phyloP scores from a whole-genome alignment of 2,329 filamentous ascomycete species.

The Nothophaeocryptopus gaeumannii region DNA sequence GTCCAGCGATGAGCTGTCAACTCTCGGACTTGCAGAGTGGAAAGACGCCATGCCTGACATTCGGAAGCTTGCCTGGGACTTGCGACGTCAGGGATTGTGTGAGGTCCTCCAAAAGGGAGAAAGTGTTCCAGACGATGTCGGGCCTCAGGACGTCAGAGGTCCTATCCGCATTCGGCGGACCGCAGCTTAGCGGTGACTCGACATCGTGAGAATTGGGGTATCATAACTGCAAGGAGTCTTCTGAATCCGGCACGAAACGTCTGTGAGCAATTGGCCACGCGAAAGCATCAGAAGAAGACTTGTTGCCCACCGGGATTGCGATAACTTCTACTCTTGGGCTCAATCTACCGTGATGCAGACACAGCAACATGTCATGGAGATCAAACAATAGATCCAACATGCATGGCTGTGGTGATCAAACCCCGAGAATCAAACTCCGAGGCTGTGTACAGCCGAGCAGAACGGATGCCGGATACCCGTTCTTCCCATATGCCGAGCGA shows the following conservation, averaged over 20 bases:
- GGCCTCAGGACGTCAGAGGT: conserved; percentile 42
- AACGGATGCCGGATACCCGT: no score
- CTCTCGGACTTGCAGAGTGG: conserved; percentile 39
- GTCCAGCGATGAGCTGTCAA: conserved; percentile 39
- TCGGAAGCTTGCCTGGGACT: conserved; percentile 42
- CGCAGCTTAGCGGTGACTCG: conserved; percentile 2
- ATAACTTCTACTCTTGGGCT: no score
- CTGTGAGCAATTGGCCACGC: not conserved
- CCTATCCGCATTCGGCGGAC: conserved; percentile 46
- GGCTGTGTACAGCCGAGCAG: no score
- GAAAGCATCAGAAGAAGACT: no score
- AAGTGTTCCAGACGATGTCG: conserved; percentile 32
- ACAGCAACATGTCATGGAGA: no score
- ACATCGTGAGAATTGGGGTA: not conserved
- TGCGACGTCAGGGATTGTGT: conserved; percentile 42
- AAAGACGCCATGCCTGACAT: conserved; percentile 48
- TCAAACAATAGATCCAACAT: no score
- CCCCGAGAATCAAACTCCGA: no score
- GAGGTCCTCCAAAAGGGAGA: conserved; percentile 51
- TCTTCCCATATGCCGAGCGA: no score
- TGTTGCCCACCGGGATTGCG: no score
- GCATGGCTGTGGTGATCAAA: no score
- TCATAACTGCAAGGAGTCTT: conserved; percentile 7
- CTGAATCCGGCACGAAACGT: not conserved
- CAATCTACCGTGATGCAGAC: no score